These are phyloP conservation scores for Tinospora cordifolia DNA, from an alignment of 164 flowering plant species.

Conservation along the genomic window DNA sequence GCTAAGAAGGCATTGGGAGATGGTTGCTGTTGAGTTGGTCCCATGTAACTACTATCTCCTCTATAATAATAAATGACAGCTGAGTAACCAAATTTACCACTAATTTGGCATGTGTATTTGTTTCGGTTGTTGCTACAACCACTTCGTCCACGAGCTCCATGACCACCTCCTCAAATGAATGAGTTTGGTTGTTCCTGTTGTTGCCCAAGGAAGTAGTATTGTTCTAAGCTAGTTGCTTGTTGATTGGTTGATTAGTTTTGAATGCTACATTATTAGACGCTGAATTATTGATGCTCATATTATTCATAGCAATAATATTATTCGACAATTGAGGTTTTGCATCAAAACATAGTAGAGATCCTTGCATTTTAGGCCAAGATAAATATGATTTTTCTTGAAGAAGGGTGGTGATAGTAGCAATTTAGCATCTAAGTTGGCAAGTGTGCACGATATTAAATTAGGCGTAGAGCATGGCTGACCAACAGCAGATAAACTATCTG, in stretches of 20 bases:
- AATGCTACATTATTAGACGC: no score
- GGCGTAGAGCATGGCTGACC: neutral
- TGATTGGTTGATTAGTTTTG: no score
- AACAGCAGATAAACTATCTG: neutral
- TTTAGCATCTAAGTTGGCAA: neutral
- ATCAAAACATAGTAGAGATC: neutral
- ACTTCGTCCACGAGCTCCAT: neutral
- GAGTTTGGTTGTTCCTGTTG: no score
- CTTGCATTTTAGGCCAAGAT: no score
- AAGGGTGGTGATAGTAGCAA: neutral
- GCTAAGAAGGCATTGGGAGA: neutral
- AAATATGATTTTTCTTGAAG: no score
- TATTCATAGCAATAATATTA: no score
- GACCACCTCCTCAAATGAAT: neutral
- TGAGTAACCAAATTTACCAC: neutral
- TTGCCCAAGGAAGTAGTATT: no score
- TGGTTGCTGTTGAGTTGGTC: neutral
- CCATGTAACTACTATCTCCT: no score
- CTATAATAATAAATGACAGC: no score
- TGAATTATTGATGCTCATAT: no score
- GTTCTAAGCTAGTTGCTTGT: no score
- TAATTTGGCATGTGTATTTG: neutral
- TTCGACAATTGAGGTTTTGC: neutral
- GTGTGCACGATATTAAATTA: neutral
- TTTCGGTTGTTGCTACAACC: neutral